Evolutionary conservation across 2,329 filamentous ascomycete species (phyloP).

Genomic region (Pseudopyrenochaeta lycopersici): DNA sequence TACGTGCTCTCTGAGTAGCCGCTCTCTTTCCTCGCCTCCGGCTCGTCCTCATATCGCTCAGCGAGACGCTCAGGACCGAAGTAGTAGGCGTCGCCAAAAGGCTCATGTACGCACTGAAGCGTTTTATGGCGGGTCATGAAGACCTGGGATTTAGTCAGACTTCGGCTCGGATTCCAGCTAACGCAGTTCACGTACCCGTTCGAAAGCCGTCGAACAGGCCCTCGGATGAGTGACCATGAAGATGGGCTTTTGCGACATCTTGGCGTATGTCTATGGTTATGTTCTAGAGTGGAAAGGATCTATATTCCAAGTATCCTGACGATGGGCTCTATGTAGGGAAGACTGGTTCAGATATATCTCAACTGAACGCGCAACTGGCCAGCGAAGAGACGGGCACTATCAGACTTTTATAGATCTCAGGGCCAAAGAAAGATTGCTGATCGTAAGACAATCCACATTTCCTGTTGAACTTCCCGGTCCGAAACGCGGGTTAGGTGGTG

Average conservation of each 20-base stretch:
- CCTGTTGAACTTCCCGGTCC: slow-evolving; percentile 27
- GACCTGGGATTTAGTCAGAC: slow-evolving; percentile 58
- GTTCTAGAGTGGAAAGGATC: slow-evolving; percentile 19
- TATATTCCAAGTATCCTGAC: slow-evolving; percentile 36
- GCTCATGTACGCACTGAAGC: slow-evolving; percentile 88
- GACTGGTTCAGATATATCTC: slow-evolving; percentile 37
- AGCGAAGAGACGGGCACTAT: slow-evolving; percentile 27
- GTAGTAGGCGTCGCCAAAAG: slow-evolving; percentile 96
- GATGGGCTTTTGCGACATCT: slow-evolving; percentile 81
- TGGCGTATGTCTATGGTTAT: slow-evolving; percentile 16
- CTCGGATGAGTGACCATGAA: slow-evolving; percentile 94
- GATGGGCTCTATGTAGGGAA: slow-evolving; percentile 9
- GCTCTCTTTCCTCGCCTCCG: slow-evolving; percentile 61
- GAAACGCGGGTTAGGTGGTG: slow-evolving; percentile 21
- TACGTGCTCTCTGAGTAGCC: slow-evolving; percentile 77
- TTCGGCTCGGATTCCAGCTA: neutral
- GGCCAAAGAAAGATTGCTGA: slow-evolving; percentile 9
- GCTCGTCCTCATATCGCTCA: slow-evolving; percentile 78
- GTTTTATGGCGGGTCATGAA: slow-evolving; percentile 93
- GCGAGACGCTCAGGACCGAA: slow-evolving; percentile 90
- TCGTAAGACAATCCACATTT: slow-evolving; percentile 39
- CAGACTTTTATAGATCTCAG: slow-evolving; percentile 33
- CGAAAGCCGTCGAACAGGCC: slow-evolving; percentile 96
- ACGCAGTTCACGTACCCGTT: slow-evolving; percentile 70
- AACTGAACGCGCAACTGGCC: slow-evolving; percentile 35